Conservation (phyloP, 495 filamentous ascomycete genomes). For the Choiromyces venosus region DNA sequence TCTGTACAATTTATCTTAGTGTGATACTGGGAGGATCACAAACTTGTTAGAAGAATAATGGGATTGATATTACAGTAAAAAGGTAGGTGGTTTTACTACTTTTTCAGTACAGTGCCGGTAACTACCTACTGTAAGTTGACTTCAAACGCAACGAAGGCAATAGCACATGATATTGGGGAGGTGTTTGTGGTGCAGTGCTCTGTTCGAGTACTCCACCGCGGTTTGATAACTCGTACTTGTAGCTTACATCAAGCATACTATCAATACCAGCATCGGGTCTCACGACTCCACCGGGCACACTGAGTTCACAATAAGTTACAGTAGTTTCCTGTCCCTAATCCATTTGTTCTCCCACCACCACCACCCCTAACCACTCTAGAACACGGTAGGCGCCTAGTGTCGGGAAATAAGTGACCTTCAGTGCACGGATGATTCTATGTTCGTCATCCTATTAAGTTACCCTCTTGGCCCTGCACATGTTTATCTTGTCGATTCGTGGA, state of each 20-base stretch:
- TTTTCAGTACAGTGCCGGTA: not conserved
- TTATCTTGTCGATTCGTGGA: not conserved
- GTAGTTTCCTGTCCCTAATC: not conserved
- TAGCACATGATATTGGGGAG: not conserved
- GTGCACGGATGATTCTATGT: conserved; percentile 22
- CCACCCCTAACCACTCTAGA: not conserved
- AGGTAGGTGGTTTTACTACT: conserved; percentile 11
- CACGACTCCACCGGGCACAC: not conserved
- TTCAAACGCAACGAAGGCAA: not conserved
- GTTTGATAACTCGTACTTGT: no score
- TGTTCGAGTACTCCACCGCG: no score
- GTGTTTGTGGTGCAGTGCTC: not conserved
- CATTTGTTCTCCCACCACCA: not conserved
- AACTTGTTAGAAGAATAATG: conserved; percentile 10
- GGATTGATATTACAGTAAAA: conserved; percentile 16
- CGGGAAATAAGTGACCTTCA: conserved; percentile 35
- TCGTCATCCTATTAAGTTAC: not conserved
- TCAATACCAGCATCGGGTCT: not conserved
- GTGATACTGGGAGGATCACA: not conserved
- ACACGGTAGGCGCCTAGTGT: not conserved
- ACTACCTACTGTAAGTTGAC: not conserved
- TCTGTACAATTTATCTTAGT: no score
- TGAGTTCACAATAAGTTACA: not conserved
- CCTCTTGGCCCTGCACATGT: not conserved
- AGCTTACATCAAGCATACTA: not conserved